phyloP scores from a whole-genome alignment of 345 rosid genomes.

The Cardamine resedifolia region DNA sequence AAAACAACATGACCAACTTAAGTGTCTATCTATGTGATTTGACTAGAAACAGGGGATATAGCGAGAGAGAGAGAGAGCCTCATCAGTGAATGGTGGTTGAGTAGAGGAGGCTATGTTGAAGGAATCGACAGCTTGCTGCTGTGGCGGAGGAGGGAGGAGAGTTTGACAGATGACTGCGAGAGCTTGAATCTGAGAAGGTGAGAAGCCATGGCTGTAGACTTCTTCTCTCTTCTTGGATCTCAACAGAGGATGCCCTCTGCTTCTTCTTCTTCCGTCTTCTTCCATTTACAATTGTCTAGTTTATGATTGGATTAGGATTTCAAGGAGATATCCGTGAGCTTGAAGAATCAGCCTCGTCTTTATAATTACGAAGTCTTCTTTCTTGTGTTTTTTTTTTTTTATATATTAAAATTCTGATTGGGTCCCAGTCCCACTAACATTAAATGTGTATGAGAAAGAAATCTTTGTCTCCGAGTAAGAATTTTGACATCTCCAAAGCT shows the following conservation, averaged over 20 bases:
- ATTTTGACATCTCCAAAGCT: not conserved
- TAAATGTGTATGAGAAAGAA: not conserved
- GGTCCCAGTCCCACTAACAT: not conserved
- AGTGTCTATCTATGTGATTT: not conserved
- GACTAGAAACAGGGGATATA: not conserved
- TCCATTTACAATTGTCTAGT: slow-evolving; percentile 9
- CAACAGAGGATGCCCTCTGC: slow-evolving; percentile 54
- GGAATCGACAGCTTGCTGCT: slow-evolving; percentile 26
- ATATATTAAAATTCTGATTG: not conserved
- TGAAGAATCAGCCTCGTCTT: slow-evolving; percentile 9
- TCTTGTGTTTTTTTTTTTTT: not conserved
- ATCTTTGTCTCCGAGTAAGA: not conserved
- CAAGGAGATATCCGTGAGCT: not conserved
- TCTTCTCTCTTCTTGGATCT: slow-evolving; percentile 41
- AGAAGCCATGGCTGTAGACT: slow-evolving; percentile 62
- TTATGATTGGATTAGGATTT: not conserved
- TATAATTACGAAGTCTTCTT: not conserved
- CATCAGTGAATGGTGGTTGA: slow-evolving; percentile 58
- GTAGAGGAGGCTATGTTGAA: slow-evolving; percentile 58
- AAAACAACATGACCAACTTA: not conserved
- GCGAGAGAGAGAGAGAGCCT: slow-evolving; percentile 42
- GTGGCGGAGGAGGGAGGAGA: slow-evolving; percentile 50
- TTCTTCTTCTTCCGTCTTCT: slow-evolving; percentile 28
- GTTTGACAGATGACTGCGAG: slow-evolving; percentile 62
- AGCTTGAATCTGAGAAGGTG: slow-evolving; percentile 58